A percentile compares a stretch with the other conserved stretches of the same genome.
These are phyloP conservation scores for Hippophae gyantsensis DNA, from an alignment of 306 rosid genomes.

Conservation along the genomic window DNA sequence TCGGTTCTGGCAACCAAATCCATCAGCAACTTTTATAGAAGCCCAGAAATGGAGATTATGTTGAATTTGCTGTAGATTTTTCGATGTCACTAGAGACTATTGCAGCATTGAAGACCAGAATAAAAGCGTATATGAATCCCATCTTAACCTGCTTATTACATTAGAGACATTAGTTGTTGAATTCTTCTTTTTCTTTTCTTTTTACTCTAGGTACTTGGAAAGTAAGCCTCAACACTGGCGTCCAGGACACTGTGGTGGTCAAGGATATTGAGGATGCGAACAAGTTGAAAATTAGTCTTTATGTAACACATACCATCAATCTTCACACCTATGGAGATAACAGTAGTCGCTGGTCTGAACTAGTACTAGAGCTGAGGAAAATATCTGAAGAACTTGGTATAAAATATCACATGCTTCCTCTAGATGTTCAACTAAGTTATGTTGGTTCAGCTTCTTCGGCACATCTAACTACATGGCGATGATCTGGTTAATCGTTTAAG, in stretches of 20 bases:
- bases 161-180: background rate
- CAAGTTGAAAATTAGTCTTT: conserved; percentile 53
- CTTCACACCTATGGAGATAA: conserved; percentile 60
- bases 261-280: conserved; percentile 59
- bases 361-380: conserved; percentile 70
- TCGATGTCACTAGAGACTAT: conserved; percentile 63
- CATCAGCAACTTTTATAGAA: conserved; percentile 76
- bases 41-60: conserved; percentile 76
- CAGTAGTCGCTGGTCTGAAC: conserved; percentile 56
- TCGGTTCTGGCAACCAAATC: conserved; percentile 68
- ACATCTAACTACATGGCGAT: conserved; percentile 18
- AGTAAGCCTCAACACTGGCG: conserved; percentile 74
- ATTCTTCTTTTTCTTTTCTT: background rate
- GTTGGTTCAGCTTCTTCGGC: conserved; percentile 23
- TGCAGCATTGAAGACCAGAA: conserved; percentile 46
- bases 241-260: conserved; percentile 40
- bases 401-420: conserved; percentile 62
- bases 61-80: conserved; percentile 58
- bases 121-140: conserved; percentile 44
- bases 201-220: conserved; percentile 55
- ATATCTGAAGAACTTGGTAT: conserved; percentile 62
- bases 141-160: background rate
- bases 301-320: conserved; percentile 67
- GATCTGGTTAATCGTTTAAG: conserved; percentile 1
- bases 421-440: conserved; percentile 45